phyloP scores from a whole-genome alignment of 768 basidiomycete species.

The Boletus bicolor region DNA sequence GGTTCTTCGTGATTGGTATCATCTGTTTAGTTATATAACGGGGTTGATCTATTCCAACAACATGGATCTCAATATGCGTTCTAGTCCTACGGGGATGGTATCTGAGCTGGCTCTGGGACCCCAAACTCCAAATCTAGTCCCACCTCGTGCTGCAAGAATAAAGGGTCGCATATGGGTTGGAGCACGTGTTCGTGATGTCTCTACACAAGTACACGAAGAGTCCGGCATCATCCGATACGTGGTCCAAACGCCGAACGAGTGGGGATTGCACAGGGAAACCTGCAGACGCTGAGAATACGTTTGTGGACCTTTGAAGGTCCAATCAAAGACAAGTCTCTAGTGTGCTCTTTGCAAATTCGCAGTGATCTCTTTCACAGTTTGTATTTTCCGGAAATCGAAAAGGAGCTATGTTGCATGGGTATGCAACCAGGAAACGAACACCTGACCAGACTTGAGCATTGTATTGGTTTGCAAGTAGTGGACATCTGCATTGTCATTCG shows the following conservation, averaged over 20 bases:
- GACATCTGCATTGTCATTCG: not conserved
- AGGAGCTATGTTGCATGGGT: too few relatives aligned
- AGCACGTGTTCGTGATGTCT: not conserved
- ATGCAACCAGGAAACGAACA: not conserved
- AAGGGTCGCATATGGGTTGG: not conserved
- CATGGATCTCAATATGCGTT: not conserved
- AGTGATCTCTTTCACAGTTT: not conserved
- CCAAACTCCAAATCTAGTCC: too few relatives aligned
- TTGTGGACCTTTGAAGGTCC: not conserved
- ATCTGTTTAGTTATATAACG: not conserved
- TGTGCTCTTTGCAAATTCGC: not conserved
- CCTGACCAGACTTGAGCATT: not conserved
- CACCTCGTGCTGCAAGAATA: not conserved
- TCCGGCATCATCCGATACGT: not conserved
- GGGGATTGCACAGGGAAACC: not conserved
- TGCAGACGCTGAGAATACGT: not conserved
- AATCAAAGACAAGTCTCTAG: not conserved
- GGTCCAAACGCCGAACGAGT: not conserved
- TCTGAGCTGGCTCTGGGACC: not conserved
- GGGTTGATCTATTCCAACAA: not conserved
- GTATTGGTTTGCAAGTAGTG: not conserved
- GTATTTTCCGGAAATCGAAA: not conserved
- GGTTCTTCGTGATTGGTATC: not conserved
- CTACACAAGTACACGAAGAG: not conserved
- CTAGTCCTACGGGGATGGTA: not conserved